phyloP scores from a whole-genome alignment of 768 basidiomycete species.

The Candolleomyces eurysporus region DNA sequence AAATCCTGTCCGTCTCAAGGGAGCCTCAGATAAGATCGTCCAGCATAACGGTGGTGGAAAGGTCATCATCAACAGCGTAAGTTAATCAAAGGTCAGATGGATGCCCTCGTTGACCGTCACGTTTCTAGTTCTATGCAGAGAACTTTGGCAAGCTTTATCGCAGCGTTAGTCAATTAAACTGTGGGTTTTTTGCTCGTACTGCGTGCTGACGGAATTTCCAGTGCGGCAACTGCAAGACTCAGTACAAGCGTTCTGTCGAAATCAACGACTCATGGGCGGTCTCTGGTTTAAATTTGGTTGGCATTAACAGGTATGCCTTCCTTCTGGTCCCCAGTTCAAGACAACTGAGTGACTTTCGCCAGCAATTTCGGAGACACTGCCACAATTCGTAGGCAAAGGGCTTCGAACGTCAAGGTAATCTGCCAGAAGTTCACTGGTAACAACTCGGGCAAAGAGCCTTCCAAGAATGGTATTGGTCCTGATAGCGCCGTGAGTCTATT shows the following conservation, averaged over 20 bases:
- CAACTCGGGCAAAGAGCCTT: constrained; percentile 27
- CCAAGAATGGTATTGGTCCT: constrained; percentile 27
- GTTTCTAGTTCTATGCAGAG: constrained; percentile 35
- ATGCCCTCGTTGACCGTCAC: background rate
- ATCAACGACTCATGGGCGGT: constrained; percentile 35
- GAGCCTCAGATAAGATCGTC: constrained; percentile 34
- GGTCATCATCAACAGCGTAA: constrained; percentile 37
- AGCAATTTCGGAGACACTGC: constrained; percentile 38
- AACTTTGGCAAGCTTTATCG: constrained; percentile 40
- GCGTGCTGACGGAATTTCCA: constrained; percentile 4
- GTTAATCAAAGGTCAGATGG: constrained; percentile 1
- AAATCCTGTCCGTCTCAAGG: constrained; percentile 13
- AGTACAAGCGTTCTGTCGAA: constrained; percentile 26
- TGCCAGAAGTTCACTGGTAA: constrained; percentile 32
- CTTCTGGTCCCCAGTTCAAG: background rate
- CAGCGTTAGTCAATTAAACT: constrained; percentile 9
- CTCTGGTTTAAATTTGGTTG: constrained; percentile 24
- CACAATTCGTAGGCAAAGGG: constrained; percentile 30
- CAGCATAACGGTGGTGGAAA: constrained; percentile 35
- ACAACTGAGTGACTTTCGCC: background rate
- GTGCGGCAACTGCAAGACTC: constrained; percentile 33
- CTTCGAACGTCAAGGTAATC: constrained; percentile 27
- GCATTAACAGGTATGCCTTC: constrained; percentile 30
- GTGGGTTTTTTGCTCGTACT: constrained; percentile 2
- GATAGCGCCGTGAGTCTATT: constrained; percentile 25